Percentiles rank a stretch among this genome's conserved stretches.
phyloP scores from a whole-genome alignment of 148 eudicot genomes.

The Drosera capensis region DNA sequence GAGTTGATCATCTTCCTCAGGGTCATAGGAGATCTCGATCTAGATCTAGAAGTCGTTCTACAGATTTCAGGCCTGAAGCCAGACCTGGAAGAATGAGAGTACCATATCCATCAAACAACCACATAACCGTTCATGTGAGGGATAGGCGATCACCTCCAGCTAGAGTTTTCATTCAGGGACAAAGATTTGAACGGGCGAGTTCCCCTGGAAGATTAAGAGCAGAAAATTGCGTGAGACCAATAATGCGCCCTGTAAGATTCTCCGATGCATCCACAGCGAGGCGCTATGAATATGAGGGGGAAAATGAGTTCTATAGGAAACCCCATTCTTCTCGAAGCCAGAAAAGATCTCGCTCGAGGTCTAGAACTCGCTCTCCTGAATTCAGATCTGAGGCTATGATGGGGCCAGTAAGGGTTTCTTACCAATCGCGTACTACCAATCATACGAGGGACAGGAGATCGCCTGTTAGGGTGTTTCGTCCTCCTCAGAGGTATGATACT shows the following conservation, averaged over 20 bases:
- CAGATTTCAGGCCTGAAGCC: conserved; percentile 15
- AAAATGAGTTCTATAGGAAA: conserved; percentile 8
- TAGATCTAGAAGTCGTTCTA: conserved; percentile 22
- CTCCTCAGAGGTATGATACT: conserved; percentile 23
- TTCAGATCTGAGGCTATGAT: conserved; percentile 36
- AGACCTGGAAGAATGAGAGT: conserved; percentile 17
- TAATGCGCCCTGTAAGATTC: conserved; percentile 15
- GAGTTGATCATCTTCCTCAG: conserved; percentile 7
- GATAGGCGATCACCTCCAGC: conserved; percentile 15
- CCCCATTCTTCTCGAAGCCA: conserved; percentile 17
- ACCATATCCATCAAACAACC: conserved; percentile 7
- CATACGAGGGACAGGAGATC: conserved; percentile 30
- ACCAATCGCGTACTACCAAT: conserved; percentile 9
- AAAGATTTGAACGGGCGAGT: conserved; percentile 8
- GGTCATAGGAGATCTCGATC: conserved; percentile 14
- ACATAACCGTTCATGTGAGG: conserved; percentile 7
- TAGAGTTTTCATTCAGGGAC: conserved; percentile 10
- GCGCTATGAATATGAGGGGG: conserved; percentile 9
- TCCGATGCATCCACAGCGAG: conserved; percentile 12
- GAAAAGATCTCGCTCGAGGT: conserved; percentile 45
- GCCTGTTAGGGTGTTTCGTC: conserved; percentile 26
- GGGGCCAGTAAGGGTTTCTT: conserved; percentile 27
- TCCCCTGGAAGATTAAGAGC: conserved; percentile 15
- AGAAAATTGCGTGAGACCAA: conserved; percentile 11
- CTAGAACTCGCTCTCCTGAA: conserved; percentile 47